A percentile compares a stretch with the other conserved stretches of the same genome.
phyloP scores from a whole-genome alignment of 1,139 yeast genomes.

The Zygosaccharomyces sapae region DNA sequence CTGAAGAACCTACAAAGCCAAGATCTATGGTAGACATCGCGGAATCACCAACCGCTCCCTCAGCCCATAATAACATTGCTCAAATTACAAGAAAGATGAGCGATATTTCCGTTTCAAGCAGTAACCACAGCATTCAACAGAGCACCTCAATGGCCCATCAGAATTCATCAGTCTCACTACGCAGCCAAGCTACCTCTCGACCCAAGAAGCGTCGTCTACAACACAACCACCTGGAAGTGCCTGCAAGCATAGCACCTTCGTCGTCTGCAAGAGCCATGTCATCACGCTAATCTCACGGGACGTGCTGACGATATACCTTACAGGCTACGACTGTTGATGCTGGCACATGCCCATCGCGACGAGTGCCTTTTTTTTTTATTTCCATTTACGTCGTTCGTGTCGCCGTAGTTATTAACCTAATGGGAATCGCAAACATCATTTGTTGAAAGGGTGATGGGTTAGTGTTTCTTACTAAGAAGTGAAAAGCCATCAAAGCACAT shows the following conservation, averaged over 20 bases:
- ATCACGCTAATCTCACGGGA: conserved; percentile 2
- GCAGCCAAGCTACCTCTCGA: conserved; percentile 8
- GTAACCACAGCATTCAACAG: conserved; percentile 1
- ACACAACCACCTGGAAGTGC: conserved; percentile 19
- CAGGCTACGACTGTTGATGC: not conserved
- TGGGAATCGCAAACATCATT: not conserved
- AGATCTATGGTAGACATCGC: conserved; percentile 31
- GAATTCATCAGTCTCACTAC: conserved; percentile 11
- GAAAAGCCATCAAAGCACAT: not conserved
- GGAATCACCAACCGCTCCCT: conserved; percentile 14
- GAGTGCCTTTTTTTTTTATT: not conserved
- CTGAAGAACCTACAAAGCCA: conserved; percentile 5
- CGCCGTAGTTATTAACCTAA: not conserved
- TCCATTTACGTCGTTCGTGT: not conserved
- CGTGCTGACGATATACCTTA: not conserved
- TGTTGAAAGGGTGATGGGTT: not conserved
- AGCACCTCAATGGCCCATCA: conserved; percentile 4
- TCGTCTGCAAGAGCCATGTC: conserved; percentile 12
- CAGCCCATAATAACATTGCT: not conserved
- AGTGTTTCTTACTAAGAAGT: no score
- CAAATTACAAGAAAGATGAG: conserved; percentile 5
- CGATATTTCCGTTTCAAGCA: conserved; percentile 1
- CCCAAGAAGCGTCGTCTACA: conserved; percentile 14
- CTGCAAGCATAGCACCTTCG: conserved; percentile 14
- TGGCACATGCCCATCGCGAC: not conserved